Evolutionary conservation across 495 filamentous ascomycete species (phyloP).

Genomic region (Letharia lupina): DNA sequence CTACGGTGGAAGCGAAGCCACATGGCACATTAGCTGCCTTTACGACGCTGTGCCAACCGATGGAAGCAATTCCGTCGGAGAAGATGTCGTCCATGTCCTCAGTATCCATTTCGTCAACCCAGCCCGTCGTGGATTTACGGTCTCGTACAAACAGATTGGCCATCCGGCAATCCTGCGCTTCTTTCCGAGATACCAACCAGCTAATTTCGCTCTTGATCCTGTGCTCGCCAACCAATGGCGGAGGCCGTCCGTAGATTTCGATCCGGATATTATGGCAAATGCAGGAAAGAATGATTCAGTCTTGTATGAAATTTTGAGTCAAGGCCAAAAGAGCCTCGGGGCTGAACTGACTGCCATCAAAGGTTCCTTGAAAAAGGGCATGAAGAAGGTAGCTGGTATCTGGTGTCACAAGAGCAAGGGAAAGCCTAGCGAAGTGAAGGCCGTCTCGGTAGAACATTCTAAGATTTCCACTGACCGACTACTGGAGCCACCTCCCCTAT

Average conservation of each 20-base stretch:
- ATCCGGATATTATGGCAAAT: constrained; percentile 6
- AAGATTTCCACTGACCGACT: constrained; percentile 11
- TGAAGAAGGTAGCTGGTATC: constrained; percentile 20
- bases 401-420: constrained; percentile 10
- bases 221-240: constrained; percentile 6
- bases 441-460: not conserved
- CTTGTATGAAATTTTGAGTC: not conserved
- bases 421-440: not conserved
- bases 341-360: constrained; percentile 5
- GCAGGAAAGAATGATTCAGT: constrained; percentile 1
- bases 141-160: constrained; percentile 39
- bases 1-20: constrained; percentile 28
- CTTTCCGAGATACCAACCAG: constrained; percentile 8
- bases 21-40: constrained; percentile 41
- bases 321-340: constrained; percentile 7
- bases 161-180: constrained; percentile 34
- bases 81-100: constrained; percentile 39
- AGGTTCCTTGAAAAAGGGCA: not conserved
- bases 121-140: constrained; percentile 34
- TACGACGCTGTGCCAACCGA: constrained; percentile 26
- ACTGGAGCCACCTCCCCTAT: constrained; percentile 5
- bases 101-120: constrained; percentile 36
- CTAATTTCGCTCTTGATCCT: not conserved
- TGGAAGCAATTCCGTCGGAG: constrained; percentile 23
- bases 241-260: constrained; percentile 9